Base-by-base conservation (phyloP, 2,329 filamentous ascomycete genomes). In the Thielaviopsis cerberus region DNA sequence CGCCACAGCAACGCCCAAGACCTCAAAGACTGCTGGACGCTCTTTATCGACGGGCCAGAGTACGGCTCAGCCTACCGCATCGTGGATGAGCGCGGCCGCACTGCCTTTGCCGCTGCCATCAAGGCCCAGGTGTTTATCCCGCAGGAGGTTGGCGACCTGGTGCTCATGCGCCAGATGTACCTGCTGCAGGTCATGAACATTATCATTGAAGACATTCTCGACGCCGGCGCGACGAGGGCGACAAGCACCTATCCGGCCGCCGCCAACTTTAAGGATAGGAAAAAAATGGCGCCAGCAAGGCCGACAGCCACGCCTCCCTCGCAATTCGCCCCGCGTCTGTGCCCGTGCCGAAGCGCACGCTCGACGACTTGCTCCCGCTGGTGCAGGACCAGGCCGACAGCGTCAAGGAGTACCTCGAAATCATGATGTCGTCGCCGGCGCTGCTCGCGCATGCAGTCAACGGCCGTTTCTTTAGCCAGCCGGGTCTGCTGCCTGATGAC, bases 401-500 rank as follows among this genome's bases (percentile, higher is more conserved):
- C 0, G 59, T 71, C 0, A 64, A 70, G 4, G 71, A 72, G 4
- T 65, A 67, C 34, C 51, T 76, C 3, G 56, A 27, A 15, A 57
- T 76, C 1, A 58, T 73, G 5, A 63, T 63, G 0, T 61, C 63
- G 0, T 68, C 71, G 30, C 67, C 71, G 10, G 62, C 63, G 0
- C 64, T 71, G 0, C 63, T 74, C 0, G 60, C 65, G 3, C 55
- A 68, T 11, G 62, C 63, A 0, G 69, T 73, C 61, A 71, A 71
- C 27, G 41, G 62, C 6, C 67, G 64, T 58, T 73, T 73, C 62
- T 71, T 67, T 58, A 73, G 65, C 57, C 65, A 67, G 1, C 70
- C 71, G 0, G 72, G 75, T 60, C 65, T 75, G 3, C 59, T 77
- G 0, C 61, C 65, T 0, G 75, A 78, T 54, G 72, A 76, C 48